A percentile compares a stretch with the other conserved stretches of the same genome.
phyloP scores from a whole-genome alignment of 257 asterid genomes.

The Oldenlandia corymbosa region DNA sequence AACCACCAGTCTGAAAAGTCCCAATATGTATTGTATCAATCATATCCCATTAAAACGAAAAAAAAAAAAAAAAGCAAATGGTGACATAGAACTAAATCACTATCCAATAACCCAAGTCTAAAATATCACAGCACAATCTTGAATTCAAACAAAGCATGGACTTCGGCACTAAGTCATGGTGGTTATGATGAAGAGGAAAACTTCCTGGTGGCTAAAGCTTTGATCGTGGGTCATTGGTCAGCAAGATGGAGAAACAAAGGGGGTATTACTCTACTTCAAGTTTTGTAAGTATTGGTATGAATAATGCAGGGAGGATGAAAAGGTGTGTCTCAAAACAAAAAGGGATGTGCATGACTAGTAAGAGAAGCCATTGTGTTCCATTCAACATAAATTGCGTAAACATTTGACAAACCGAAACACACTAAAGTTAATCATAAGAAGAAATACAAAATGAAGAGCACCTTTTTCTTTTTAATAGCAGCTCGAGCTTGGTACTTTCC shows the following conservation, averaged over 20 bases:
- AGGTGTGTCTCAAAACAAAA: not conserved
- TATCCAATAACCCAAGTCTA: too few species aligned
- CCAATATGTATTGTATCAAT: not conserved
- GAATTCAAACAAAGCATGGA: not conserved
- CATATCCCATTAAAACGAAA: not conserved
- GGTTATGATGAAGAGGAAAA: not conserved
- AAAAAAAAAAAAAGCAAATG: too few species aligned
- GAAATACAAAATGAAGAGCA: constrained; percentile 9
- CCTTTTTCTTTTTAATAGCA: constrained; percentile 73
- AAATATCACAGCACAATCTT: not conserved
- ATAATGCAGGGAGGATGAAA: not conserved
- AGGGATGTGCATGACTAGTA: not conserved
- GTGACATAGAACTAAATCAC: too few species aligned
- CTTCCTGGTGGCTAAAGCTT: not conserved
- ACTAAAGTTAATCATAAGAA: too few species aligned
- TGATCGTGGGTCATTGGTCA: not conserved
- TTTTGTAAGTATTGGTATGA: not conserved
- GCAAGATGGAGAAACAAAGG: not conserved
- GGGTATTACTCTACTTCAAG: not conserved
- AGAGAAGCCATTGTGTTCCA: not conserved
- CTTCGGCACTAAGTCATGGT: too few species aligned
- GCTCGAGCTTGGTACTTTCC: constrained; percentile 62
- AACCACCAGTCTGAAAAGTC: constrained; percentile 73
- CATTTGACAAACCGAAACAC: not conserved
- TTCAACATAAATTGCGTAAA: not conserved